Evolutionary conservation across 2,329 filamentous ascomycete genomes (phyloP).

Genomic region (Trichoderma atroviride): DNA sequence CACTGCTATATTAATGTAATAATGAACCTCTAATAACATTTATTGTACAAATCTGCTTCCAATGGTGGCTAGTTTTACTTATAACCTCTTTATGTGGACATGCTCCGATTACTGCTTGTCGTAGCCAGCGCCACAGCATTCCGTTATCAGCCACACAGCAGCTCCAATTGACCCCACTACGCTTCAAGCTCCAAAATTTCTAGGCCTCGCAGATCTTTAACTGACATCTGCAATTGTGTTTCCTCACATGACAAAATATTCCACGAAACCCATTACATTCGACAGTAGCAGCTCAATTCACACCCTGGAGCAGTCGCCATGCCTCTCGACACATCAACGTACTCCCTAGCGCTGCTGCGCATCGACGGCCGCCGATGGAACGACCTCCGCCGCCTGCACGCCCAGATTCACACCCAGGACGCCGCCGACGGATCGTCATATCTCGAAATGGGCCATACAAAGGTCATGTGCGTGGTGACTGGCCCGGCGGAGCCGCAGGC

Average conservation of each 20-base stretch:
- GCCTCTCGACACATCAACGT: constrained; percentile 94
- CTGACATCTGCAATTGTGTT: neutral
- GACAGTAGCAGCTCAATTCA: neutral
- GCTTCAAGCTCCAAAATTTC: constrained; percentile 26
- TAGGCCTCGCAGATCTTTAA: neutral
- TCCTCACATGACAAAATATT: neutral
- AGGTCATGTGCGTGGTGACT: constrained; percentile 89
- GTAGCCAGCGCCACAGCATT: constrained; percentile 6
- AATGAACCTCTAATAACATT: neutral
- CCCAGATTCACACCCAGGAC: constrained; percentile 88
- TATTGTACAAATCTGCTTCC: neutral
- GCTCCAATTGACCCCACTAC: constrained; percentile 21
- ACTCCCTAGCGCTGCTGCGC: constrained; percentile 80
- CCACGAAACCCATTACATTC: too few relatives aligned
- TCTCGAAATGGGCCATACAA: constrained; percentile 96
- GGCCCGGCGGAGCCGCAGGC: constrained; percentile 72
- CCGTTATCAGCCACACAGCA: constrained; percentile 21
- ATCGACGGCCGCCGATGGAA: constrained; percentile 93
- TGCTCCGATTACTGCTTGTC: neutral
- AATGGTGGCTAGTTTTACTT: neutral
- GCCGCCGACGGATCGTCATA: constrained; percentile 92
- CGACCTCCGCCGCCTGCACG: constrained; percentile 85
- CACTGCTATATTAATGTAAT: neutral
- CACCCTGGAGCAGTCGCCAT: constrained; percentile 49
- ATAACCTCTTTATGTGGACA: neutral